phyloP scores from a whole-genome alignment of 2,329 filamentous ascomycete genomes.

The Fusarium sp. region DNA sequence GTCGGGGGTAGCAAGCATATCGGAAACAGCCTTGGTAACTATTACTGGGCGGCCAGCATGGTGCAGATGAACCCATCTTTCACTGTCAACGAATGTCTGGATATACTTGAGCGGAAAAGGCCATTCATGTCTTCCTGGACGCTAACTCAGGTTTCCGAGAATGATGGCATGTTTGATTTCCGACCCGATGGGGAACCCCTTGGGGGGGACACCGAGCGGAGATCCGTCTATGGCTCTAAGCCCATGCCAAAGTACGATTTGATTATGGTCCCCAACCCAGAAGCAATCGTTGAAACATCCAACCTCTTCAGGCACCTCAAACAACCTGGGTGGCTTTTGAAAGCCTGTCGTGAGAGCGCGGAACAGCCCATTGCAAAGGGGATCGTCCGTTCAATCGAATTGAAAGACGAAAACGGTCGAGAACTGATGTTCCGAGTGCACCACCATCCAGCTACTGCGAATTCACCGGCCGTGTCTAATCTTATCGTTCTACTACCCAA shows the following conservation, averaged over 20 bases:
- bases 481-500: constrained; percentile 34
- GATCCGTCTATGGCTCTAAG: constrained; percentile 31
- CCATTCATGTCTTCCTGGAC: no score
- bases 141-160: no score
- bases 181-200: no score
- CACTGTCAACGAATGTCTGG: no score
- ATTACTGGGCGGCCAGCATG: not conserved
- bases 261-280: constrained; percentile 41
- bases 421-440: not conserved
- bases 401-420: no score
- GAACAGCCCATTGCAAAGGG: no score
- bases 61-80: no score
- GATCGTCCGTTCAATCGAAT: no score
- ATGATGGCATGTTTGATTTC: no score
- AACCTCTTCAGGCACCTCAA: constrained; percentile 40
- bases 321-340: constrained; percentile 44
- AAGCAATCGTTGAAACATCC: constrained; percentile 13
- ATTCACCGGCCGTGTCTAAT: not conserved
- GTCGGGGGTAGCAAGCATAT: constrained; percentile 44
- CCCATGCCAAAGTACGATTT: constrained; percentile 47
- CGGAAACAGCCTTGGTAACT: constrained; percentile 44
- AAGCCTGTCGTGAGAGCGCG: constrained; percentile 1
- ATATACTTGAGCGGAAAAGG: no score
- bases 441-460: not conserved
- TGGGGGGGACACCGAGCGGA: not conserved